Conservation (phyloP, 768 basidiomycete species). For the Kwoniella pini region DNA sequence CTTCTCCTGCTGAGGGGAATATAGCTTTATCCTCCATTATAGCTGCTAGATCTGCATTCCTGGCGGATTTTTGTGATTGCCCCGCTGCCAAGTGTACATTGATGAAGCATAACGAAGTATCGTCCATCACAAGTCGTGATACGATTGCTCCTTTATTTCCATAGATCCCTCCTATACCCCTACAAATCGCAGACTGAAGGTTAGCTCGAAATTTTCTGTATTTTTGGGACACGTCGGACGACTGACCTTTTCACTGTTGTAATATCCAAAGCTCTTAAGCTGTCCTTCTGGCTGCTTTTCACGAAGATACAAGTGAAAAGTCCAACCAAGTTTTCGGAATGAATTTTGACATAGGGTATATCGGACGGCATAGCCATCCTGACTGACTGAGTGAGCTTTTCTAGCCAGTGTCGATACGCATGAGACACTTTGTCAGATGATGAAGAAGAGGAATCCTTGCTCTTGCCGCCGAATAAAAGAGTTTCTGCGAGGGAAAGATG, state of each 20-base stretch:
- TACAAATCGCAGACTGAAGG: constrained; percentile 3
- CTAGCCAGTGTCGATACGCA: constrained; percentile 86
- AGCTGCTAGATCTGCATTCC: constrained; percentile 83
- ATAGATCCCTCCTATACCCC: constrained; percentile 88
- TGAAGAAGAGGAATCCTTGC: constrained; percentile 62
- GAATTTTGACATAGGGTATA: constrained; percentile 73
- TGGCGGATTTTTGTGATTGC: constrained; percentile 73
- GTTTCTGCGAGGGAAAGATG: constrained; percentile 61
- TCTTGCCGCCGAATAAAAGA: constrained; percentile 73
- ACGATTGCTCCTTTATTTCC: constrained; percentile 97
- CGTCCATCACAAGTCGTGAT: constrained; percentile 81
- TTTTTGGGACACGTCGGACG: neutral
- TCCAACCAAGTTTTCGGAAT: constrained; percentile 87
- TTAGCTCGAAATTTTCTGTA: neutral
- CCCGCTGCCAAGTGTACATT: constrained; percentile 95
- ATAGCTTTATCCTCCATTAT: constrained; percentile 80
- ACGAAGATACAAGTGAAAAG: constrained; percentile 76
- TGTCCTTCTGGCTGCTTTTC: constrained; percentile 61
- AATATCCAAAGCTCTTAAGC: constrained; percentile 70
- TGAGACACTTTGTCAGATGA: constrained; percentile 80
- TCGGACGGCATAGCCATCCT: constrained; percentile 71
- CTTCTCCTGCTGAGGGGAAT: constrained; percentile 59
- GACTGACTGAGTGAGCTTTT: constrained; percentile 71
- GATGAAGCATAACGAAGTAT: constrained; percentile 90
- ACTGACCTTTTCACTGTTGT: constrained; percentile 69